A percentile compares a stretch with the other conserved stretches of the same genome.
Conservation (phyloP, 495 filamentous ascomycete genomes). For the Delitschia confertaspora region DNA sequence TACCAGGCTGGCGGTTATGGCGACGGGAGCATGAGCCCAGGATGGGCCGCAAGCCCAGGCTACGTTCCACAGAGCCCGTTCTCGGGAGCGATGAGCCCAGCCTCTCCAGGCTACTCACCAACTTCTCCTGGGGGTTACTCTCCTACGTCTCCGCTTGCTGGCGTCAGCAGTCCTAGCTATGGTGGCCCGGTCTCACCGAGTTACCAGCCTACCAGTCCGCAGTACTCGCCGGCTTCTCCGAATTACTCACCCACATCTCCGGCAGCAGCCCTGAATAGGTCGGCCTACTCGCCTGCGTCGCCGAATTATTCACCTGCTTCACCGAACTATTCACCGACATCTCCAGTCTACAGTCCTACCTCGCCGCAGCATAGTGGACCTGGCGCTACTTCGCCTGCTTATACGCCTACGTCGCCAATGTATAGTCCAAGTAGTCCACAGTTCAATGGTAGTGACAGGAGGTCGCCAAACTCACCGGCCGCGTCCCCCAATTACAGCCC, state of each 20-base stretch:
- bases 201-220: slow-evolving; percentile 35
- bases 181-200: slow-evolving; percentile 31
- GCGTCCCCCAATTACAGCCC: slow-evolving; percentile 51
- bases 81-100: slow-evolving; percentile 58
- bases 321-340: slow-evolving; percentile 53
- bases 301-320: slow-evolving; percentile 32
- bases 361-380: slow-evolving; percentile 51
- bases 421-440: slow-evolving; percentile 67
- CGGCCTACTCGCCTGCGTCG: slow-evolving; percentile 36
- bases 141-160: slow-evolving; percentile 52
- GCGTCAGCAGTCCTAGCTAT: slow-evolving; percentile 33
- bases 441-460: slow-evolving; percentile 46
- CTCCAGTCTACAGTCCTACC: slow-evolving; percentile 61
- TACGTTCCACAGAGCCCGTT: slow-evolving; percentile 73
- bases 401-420: slow-evolving; percentile 51
- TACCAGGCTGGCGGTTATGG: slow-evolving; percentile 45
- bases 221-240: slow-evolving; percentile 39
- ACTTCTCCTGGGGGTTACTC: slow-evolving; percentile 59
- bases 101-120: slow-evolving; percentile 76
- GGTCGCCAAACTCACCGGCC: slow-evolving; percentile 45
- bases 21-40: slow-evolving; percentile 60
- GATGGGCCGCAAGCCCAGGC: slow-evolving; percentile 58
- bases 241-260: slow-evolving; percentile 51
- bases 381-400: slow-evolving; percentile 51
- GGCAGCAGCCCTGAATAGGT: too few species aligned